A percentile compares a stretch with the other conserved stretches of the same genome.
phyloP scores from a whole-genome alignment of 2,329 filamentous ascomycete genomes.

The Akanthomyces muscarius region DNA sequence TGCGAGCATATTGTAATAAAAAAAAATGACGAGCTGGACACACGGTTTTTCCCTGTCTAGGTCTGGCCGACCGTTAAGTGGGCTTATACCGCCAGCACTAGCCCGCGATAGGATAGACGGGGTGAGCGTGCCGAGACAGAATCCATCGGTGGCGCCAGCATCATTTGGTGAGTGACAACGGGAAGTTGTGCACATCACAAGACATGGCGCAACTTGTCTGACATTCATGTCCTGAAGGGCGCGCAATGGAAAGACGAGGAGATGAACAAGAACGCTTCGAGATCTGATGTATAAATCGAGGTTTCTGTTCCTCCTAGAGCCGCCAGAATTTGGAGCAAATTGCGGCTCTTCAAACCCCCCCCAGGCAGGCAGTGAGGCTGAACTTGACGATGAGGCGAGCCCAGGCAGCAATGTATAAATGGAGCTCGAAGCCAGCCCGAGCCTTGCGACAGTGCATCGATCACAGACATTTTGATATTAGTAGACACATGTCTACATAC shows the following conservation, averaged over 20 bases:
- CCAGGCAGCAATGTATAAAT: neutral
- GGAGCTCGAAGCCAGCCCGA: neutral
- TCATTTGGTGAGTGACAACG: neutral
- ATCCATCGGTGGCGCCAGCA: neutral
- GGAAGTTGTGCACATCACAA: neutral
- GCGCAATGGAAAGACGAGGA: neutral
- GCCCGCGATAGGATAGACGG: neutral
- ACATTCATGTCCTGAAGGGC: neutral
- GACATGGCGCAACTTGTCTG: neutral
- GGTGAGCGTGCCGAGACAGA: neutral
- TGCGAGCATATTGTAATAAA: neutral
- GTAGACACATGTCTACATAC: neutral
- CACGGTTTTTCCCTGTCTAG: neutral
- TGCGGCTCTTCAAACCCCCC: neutral
- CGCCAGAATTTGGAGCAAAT: neutral
- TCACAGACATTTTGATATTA: neutral
- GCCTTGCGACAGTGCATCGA: neutral
- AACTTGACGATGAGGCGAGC: neutral
- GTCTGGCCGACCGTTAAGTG: slow-evolving; percentile 6
- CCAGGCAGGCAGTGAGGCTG: no score
- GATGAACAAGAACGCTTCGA: neutral
- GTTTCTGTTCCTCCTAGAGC: neutral
- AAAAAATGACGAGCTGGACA: neutral
- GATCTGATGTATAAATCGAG: neutral
- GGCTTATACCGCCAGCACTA: neutral